Conservation (phyloP, 2,329 filamentous ascomycete species). For the Microcyclosporella mali region DNA sequence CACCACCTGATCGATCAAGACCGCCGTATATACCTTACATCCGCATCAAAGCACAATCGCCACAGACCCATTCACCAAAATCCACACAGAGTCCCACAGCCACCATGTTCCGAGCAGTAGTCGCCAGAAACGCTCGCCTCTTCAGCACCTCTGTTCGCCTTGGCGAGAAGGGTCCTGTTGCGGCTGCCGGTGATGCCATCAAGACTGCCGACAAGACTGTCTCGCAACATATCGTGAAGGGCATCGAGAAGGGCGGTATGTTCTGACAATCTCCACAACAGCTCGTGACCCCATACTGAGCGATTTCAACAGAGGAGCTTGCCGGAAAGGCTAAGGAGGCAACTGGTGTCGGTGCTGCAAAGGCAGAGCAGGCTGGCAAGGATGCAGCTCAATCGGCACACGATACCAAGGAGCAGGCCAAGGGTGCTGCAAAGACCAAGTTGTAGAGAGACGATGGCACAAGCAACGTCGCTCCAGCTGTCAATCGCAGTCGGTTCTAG, state of each 20-base stretch:
- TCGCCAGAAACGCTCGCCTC: slow-evolving; percentile 41
- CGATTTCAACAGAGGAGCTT: slow-evolving; percentile 43
- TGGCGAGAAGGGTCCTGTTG: slow-evolving; percentile 47
- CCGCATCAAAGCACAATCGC: no score
- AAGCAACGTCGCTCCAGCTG: background rate
- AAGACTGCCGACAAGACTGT: slow-evolving; percentile 53
- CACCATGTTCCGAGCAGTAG: slow-evolving; percentile 43
- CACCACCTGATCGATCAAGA: no score
- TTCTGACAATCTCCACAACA: slow-evolving; percentile 18
- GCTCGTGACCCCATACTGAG: slow-evolving; percentile 2
- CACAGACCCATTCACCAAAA: no score
- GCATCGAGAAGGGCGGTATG: slow-evolving; percentile 58
- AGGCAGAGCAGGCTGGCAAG: slow-evolving; percentile 39
- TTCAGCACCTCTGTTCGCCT: slow-evolving; percentile 49
- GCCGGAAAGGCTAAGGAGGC: slow-evolving; percentile 41
- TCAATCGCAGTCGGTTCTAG: no score
- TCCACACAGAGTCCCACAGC: slow-evolving; percentile 1
- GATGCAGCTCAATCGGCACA: slow-evolving; percentile 39
- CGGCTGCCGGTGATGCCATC: slow-evolving; percentile 52
- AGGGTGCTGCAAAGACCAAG: slow-evolving; percentile 15
- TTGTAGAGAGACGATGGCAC: background rate
- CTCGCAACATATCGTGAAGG: slow-evolving; percentile 52
- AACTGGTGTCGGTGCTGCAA: slow-evolving; percentile 21
- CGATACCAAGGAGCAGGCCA: slow-evolving; percentile 23
- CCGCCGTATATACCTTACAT: no score